phyloP scores from a whole-genome alignment of 1,284 basidiomycete species.

The Lignosus rhinocerotis region DNA sequence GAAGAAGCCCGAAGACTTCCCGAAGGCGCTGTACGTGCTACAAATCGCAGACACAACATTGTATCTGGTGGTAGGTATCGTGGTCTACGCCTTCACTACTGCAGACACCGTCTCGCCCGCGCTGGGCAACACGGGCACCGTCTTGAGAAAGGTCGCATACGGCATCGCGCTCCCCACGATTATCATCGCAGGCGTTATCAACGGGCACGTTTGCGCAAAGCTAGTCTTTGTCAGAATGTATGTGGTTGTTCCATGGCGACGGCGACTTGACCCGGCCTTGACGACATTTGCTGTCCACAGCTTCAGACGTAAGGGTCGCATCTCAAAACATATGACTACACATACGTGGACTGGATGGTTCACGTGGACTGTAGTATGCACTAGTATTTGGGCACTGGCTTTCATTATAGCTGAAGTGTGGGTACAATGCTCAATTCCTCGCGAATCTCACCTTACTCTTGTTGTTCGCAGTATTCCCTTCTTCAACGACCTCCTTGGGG shows the following conservation, averaged over 20 bases:
- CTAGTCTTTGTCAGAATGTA: conserved; percentile 34
- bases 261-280: background rate
- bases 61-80: conserved; percentile 35
- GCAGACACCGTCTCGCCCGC: conserved; percentile 30
- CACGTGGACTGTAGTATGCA: conserved; percentile 33
- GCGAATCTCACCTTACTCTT: background rate
- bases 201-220: conserved; percentile 37
- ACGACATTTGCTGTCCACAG: conserved; percentile 9
- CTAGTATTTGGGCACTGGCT: conserved; percentile 30
- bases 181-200: conserved; percentile 35
- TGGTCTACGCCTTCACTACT: conserved; percentile 35
- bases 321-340: conserved; percentile 32
- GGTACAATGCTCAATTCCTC: conserved; percentile 5
- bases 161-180: conserved; percentile 36
- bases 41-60: conserved; percentile 35
- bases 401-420: conserved; percentile 37
- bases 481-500: conserved; percentile 36
- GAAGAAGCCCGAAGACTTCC: conserved; percentile 42
- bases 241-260: conserved; percentile 4
- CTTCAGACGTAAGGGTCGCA: conserved; percentile 29
- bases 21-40: conserved; percentile 32
- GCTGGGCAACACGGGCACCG: conserved; percentile 32
- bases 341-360: conserved; percentile 33
- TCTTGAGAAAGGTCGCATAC: conserved; percentile 31
- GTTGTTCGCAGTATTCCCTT: conserved; percentile 30